phyloP scores from a whole-genome alignment of 345 rosid species.

The Arabidopsis suecica region DNA sequence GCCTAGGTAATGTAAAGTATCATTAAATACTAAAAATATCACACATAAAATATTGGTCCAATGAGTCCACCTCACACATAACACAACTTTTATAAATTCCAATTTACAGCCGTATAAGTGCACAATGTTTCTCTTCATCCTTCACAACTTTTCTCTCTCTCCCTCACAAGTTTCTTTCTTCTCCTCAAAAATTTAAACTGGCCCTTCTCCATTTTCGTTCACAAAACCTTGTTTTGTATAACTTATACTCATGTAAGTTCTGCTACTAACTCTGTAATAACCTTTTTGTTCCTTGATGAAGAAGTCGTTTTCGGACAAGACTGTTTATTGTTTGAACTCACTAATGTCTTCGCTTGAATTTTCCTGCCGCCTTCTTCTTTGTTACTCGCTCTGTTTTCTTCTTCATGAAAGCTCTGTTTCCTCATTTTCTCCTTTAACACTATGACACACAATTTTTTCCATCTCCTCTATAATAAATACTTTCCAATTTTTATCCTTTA shows the following conservation, averaged over 20 bases:
- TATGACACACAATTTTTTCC: conserved; percentile 16
- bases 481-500: background rate
- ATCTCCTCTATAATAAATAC: background rate
- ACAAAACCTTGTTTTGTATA: conserved; percentile 40
- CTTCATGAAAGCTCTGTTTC: conserved; percentile 40
- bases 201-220: conserved; percentile 43
- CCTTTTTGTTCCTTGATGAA: conserved; percentile 13
- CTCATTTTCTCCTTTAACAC: conserved; percentile 33
- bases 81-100: conserved; percentile 42
- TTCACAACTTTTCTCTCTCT: conserved; percentile 17
- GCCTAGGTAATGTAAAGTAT: conserved; percentile 39
- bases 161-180: conserved; percentile 22
- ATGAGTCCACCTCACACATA: conserved; percentile 43
- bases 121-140: conserved; percentile 24
- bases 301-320: conserved; percentile 37
- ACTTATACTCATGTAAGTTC: conserved; percentile 45
- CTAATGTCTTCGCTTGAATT: conserved; percentile 36
- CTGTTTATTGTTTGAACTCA: conserved; percentile 25
- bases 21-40: conserved; percentile 36
- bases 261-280: conserved; percentile 3
- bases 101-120: conserved; percentile 34
- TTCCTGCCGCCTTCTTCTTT: conserved; percentile 25
- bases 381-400: conserved; percentile 23
- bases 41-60: conserved; percentile 43
- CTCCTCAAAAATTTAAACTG: conserved; percentile 36